A percentile compares a stretch with the other conserved stretches of the same genome.
These are phyloP conservation scores for Chloranthus sessilifolius DNA, from an alignment of 164 flowering plant genomes.

Conservation along the genomic window DNA sequence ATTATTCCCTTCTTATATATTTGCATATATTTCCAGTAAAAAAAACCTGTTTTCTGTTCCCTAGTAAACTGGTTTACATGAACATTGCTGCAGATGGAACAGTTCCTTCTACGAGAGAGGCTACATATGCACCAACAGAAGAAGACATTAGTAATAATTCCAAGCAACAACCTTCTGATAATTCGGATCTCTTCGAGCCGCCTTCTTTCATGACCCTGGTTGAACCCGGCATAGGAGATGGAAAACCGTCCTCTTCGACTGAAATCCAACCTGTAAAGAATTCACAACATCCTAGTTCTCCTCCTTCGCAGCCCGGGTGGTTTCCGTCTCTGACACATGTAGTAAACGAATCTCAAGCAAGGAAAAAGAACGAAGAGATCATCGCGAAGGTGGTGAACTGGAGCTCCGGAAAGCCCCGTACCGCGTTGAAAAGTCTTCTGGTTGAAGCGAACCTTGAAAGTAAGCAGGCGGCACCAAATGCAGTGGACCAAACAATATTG, in stretches of 20 bases:
- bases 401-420: conserved; percentile 50
- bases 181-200: conserved; percentile 40
- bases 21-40: neutral
- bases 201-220: conserved; percentile 68
- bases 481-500: conserved; percentile 15
- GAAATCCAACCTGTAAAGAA: conserved; percentile 28
- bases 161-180: conserved; percentile 17
- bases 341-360: conserved; percentile 46
- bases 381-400: conserved; percentile 64
- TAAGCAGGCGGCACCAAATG: conserved; percentile 25
- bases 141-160: conserved; percentile 9
- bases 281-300: conserved; percentile 22
- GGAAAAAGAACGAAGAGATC: conserved; percentile 70
- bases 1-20: too few species aligned
- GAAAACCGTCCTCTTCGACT: conserved; percentile 16
- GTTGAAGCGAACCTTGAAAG: conserved; percentile 40
- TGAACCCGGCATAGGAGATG: conserved; percentile 24
- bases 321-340: conserved; percentile 45
- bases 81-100: conserved; percentile 21
- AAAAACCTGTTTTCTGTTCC: neutral
- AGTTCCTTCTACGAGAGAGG: conserved; percentile 34
- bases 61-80: neutral
- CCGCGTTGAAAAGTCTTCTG: conserved; percentile 58
- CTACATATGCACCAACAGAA: conserved; percentile 24
- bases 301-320: conserved; percentile 41